Evolutionary conservation across 768 basidiomycete genomes (phyloP).

Genomic region (Agaricus sinodeliciosus): DNA sequence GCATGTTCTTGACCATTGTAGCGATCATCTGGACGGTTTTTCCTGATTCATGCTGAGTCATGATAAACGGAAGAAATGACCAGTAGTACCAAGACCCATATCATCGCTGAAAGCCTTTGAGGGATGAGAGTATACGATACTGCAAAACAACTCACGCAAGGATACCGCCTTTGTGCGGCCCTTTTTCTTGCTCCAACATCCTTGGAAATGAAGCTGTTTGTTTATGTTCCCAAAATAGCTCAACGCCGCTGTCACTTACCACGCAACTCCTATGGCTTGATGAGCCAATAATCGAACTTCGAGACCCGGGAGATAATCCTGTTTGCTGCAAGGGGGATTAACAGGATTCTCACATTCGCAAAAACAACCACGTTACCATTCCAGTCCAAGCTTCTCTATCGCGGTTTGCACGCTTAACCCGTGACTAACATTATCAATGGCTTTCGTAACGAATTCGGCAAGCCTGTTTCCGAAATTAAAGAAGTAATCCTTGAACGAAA

Average conservation of each 20-base stretch:
- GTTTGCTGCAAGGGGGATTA: conserved; percentile 26
- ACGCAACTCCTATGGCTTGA: conserved; percentile 72
- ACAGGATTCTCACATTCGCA: not conserved
- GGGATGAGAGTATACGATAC: not conserved
- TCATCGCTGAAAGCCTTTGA: conserved; percentile 42
- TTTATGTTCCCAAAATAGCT: not conserved
- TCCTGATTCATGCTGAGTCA: conserved; percentile 22
- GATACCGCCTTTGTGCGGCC: conserved; percentile 52
- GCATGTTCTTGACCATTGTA: conserved; percentile 63
- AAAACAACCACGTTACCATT: conserved; percentile 28
- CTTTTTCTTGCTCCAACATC: conserved; percentile 63
- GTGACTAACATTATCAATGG: conserved; percentile 52
- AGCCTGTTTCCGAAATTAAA: conserved; percentile 29
- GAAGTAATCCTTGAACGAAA: not conserved
- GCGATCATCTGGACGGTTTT: conserved; percentile 82
- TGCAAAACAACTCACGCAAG: conserved; percentile 37
- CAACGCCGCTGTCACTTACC: conserved; percentile 29
- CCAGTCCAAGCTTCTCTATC: conserved; percentile 44
- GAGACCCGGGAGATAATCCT: conserved; percentile 59
- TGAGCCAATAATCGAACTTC: conserved; percentile 67
- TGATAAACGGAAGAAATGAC: not conserved
- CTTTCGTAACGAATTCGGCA: conserved; percentile 54
- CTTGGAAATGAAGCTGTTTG: conserved; percentile 18
- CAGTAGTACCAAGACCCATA: conserved; percentile 51
- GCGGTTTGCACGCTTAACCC: conserved; percentile 46